Conservation (phyloP, 257 asterid species). For the Knoxia roxburghii region DNA sequence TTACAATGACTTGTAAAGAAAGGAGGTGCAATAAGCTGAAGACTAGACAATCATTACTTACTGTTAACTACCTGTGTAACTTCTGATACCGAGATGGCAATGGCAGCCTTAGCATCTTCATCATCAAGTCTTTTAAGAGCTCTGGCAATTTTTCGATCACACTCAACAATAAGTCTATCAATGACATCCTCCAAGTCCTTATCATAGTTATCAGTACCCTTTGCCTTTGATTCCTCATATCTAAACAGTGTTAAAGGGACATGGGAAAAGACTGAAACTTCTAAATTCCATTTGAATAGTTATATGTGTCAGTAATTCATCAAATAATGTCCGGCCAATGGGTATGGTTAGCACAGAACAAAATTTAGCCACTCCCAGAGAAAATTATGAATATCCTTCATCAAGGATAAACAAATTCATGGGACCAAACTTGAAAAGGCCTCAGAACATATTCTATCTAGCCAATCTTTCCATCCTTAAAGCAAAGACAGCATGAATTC, state of each 20-base stretch:
- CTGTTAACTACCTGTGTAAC: conserved; percentile 62
- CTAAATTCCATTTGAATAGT: not conserved
- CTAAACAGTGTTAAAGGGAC: conserved; percentile 53
- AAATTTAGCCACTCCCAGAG: not conserved
- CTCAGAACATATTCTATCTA: not conserved
- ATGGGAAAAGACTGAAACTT: conserved; percentile 8
- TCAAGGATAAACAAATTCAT: not conserved
- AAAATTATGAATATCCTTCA: not conserved
- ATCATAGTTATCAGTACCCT: conserved; percentile 83
- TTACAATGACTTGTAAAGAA: conserved; percentile 1
- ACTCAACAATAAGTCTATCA: conserved; percentile 92
- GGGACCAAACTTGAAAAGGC: not conserved
- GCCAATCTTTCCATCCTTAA: not conserved
- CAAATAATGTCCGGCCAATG: not conserved
- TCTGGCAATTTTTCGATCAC: conserved; percentile 82
- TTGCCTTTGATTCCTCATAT: conserved; percentile 74
- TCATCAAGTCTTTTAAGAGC: conserved; percentile 91
- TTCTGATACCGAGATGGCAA: conserved; percentile 90
- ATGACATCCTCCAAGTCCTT: conserved; percentile 92
- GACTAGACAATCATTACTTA: not conserved
- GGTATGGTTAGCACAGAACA: not conserved
- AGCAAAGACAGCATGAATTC: not conserved
- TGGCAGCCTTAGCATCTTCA: conserved; percentile 97
- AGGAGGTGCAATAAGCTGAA: not conserved
- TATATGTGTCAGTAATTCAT: not conserved